phyloP scores from a whole-genome alignment of 306 rosid genomes.

The Corylus heterophylla region DNA sequence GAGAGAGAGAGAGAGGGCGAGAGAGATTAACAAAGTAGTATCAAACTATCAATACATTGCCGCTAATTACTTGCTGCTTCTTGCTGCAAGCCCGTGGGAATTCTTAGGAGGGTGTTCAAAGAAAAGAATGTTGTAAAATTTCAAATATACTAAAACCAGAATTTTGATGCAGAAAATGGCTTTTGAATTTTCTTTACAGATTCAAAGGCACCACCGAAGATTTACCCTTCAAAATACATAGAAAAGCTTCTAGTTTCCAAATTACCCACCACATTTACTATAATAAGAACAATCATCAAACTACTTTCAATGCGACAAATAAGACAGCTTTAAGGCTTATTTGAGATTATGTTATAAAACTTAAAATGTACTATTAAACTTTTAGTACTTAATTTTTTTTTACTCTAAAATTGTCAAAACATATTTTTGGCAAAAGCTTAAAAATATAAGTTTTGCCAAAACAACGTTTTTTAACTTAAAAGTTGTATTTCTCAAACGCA shows the following conservation, averaged over 20 bases:
- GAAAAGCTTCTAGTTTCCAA: neutral
- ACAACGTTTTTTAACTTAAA: too few species aligned
- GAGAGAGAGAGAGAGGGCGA: too few species aligned
- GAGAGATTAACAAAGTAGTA: too few species aligned
- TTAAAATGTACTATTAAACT: too few species aligned
- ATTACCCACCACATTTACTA: neutral
- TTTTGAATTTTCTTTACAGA: slow-evolving; percentile 9
- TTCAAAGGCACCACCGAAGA: slow-evolving; percentile 1
- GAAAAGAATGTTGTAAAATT: neutral
- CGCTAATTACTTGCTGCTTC: neutral
- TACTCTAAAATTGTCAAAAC: too few species aligned
- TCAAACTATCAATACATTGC: neutral
- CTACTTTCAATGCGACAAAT: neutral
- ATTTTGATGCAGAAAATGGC: neutral
- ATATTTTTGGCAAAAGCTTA: too few species aligned
- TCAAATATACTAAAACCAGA: neutral
- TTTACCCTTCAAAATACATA: neutral
- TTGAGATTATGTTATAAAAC: too few species aligned
- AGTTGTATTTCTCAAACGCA: too few species aligned
- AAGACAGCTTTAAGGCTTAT: too few species aligned
- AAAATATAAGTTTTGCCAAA: too few species aligned
- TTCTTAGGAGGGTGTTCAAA: neutral
- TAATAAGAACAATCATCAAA: neutral
- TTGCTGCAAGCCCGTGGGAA: neutral
- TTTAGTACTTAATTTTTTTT: too few species aligned